These are phyloP conservation scores for Lagerstroemia speciosa DNA, from an alignment of 345 rosid species.

Conservation along the genomic window DNA sequence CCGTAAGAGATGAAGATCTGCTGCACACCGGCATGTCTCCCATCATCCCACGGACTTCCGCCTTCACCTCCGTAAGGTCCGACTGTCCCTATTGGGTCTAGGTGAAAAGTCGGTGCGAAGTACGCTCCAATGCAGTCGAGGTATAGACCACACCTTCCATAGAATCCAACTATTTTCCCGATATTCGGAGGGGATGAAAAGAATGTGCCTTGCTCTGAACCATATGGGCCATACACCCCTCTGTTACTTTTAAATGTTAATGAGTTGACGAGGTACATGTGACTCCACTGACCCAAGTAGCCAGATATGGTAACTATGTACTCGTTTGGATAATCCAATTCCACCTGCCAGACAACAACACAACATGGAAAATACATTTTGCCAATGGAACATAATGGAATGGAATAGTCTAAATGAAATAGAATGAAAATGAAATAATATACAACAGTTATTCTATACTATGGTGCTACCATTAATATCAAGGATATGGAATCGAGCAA, in stretches of 20 bases:
- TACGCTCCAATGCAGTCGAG: conserved; percentile 1
- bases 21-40: not conserved
- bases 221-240: conserved; percentile 2
- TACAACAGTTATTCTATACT: too few species aligned
- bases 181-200: not conserved
- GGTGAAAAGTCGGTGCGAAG: not conserved
- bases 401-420: too few species aligned
- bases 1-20: not conserved
- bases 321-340: not conserved
- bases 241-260: conserved; percentile 7
- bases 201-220: not conserved
- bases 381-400: too few species aligned
- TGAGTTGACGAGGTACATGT: not conserved
- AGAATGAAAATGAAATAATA: too few species aligned
- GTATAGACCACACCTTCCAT: conserved; percentile 3
- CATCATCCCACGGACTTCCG: conserved; percentile 7
- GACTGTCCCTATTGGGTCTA: not conserved
- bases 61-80: conserved; percentile 6
- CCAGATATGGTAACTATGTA: not conserved
- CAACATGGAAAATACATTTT: too few species aligned
- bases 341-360: not conserved
- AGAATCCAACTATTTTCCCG: conserved; percentile 9
- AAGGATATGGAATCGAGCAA: too few species aligned
- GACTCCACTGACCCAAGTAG: not conserved
- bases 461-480: too few species aligned